Percentiles rank a stretch among this genome's conserved stretches.
Evolutionary conservation across 129 eudicot species (phyloP).

Genomic region (Flaveria trinervia): DNA sequence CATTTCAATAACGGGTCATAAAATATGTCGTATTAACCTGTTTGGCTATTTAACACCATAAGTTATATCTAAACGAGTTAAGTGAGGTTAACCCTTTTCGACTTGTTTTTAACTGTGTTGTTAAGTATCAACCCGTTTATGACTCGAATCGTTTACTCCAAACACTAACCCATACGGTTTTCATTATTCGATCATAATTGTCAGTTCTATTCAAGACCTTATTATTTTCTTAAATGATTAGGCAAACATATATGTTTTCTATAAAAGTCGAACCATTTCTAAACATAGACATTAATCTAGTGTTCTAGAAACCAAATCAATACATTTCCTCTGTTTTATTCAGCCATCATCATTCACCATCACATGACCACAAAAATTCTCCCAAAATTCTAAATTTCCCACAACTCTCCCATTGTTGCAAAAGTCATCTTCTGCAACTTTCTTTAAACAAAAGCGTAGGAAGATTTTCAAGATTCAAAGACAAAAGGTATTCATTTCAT

Average conservation of each 20-base stretch:
- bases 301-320: constrained; percentile 28
- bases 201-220: too few relatives aligned
- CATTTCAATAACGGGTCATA: too few relatives aligned
- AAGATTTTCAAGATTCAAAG: constrained; percentile 29
- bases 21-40: too few relatives aligned
- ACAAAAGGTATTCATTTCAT: constrained; percentile 8
- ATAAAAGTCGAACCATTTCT: constrained; percentile 7
- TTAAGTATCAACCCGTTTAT: too few relatives aligned
- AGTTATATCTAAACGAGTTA: too few relatives aligned
- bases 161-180: too few relatives aligned
- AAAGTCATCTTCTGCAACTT: constrained; percentile 19
- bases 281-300: constrained; percentile 24
- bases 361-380: constrained; percentile 18
- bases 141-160: too few relatives aligned
- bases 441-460: constrained; percentile 8
- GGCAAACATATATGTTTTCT: background rate
- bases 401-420: constrained; percentile 20
- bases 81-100: too few relatives aligned
- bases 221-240: too few relatives aligned
- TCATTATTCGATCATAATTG: too few relatives aligned
- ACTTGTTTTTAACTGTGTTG: too few relatives aligned
- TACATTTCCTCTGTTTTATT: constrained; percentile 12
- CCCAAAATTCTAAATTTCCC: background rate
- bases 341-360: background rate
- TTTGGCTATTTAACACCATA: too few relatives aligned